Percentiles rank a stretch among this genome's conserved stretches.
phyloP scores from a whole-genome alignment of 2,329 filamentous ascomycete species.

The Alternaria gaisen region DNA sequence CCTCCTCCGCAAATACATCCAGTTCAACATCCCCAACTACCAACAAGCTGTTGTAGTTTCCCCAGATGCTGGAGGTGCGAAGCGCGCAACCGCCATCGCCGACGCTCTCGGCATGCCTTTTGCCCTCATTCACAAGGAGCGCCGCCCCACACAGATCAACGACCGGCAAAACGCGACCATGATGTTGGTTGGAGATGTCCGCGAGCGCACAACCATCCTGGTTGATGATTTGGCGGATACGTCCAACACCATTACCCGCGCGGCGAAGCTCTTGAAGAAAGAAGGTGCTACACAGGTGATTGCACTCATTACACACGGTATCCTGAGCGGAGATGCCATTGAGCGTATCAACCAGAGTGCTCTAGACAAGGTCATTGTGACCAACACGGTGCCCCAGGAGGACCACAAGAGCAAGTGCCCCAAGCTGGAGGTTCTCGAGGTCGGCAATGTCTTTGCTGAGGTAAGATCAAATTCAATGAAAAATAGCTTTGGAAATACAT shows the following conservation, averaged over 20 bases:
- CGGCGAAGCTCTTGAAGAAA: conserved; percentile 95
- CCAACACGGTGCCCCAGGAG: conserved; percentile 90
- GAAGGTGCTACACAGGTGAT: conserved; percentile 89
- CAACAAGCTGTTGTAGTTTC: conserved; percentile 91
- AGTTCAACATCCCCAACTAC: conserved; percentile 84
- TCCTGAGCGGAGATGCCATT: conserved; percentile 94
- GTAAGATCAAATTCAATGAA: conserved; percentile 53
- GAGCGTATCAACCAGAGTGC: conserved; percentile 91
- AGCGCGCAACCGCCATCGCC: conserved; percentile 93
- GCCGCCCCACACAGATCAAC: conserved; percentile 84
- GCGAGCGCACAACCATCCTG: conserved; percentile 82
- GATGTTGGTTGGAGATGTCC: conserved; percentile 92
- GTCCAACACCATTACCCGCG: conserved; percentile 94
- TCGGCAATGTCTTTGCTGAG: conserved; percentile 89
- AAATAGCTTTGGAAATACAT: conserved; percentile 28
- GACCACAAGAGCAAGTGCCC: conserved; percentile 80
- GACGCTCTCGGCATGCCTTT: conserved; percentile 94
- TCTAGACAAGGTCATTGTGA: conserved; percentile 92
- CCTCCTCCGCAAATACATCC: conserved; percentile 73
- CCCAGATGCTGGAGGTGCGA: conserved; percentile 94
- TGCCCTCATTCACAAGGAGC: conserved; percentile 98
- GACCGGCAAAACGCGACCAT: conserved; percentile 84
- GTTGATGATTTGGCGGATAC: conserved; percentile 96
- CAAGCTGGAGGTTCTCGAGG: conserved; percentile 91
- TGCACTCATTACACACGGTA: conserved; percentile 91